Conservation (phyloP, 164 flowering plant genomes). For the Taxillus chinensis region DNA sequence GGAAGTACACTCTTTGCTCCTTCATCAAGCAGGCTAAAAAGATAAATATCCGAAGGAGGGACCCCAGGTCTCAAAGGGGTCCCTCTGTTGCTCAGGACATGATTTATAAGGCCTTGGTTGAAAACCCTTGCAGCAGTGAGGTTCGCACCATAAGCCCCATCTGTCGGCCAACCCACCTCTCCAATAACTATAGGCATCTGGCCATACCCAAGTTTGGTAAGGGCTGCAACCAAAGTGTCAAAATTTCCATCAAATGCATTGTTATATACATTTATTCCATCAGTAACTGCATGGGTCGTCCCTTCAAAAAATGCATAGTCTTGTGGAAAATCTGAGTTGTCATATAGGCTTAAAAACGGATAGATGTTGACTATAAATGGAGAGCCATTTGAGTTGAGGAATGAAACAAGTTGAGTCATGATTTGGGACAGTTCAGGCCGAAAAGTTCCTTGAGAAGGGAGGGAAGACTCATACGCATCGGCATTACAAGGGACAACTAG, state of each 20-base stretch:
- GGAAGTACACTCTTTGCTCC: constrained; percentile 69
- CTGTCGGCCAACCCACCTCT: constrained; percentile 95
- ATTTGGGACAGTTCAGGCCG: constrained; percentile 68
- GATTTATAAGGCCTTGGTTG: constrained; percentile 74
- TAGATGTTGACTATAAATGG: constrained; percentile 93
- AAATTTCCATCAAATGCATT: constrained; percentile 88
- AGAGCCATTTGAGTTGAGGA: constrained; percentile 77
- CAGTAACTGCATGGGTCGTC: constrained; percentile 58
- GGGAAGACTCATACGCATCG: constrained; percentile 76
- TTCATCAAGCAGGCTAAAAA: constrained; percentile 83
- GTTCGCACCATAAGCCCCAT: constrained; percentile 73
- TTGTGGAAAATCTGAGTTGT: constrained; percentile 73
- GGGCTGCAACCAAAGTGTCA: constrained; percentile 85
- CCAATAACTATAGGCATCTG: constrained; percentile 81
- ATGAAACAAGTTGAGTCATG: constrained; percentile 67
- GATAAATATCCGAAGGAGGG: constrained; percentile 75
- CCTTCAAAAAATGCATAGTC: constrained; percentile 93
- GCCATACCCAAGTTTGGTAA: constrained; percentile 58
- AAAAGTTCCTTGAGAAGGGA: constrained; percentile 86
- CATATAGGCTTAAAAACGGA: constrained; percentile 83
- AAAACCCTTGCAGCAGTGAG: constrained; percentile 70
- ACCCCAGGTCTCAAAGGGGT: constrained; percentile 77
- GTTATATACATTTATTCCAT: constrained; percentile 63
- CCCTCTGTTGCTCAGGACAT: constrained; percentile 56
- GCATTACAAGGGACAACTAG: constrained; percentile 93